These are phyloP conservation scores for Myxozyma neotropica DNA, from an alignment of 805 yeast genomes.

Conservation along the genomic window DNA sequence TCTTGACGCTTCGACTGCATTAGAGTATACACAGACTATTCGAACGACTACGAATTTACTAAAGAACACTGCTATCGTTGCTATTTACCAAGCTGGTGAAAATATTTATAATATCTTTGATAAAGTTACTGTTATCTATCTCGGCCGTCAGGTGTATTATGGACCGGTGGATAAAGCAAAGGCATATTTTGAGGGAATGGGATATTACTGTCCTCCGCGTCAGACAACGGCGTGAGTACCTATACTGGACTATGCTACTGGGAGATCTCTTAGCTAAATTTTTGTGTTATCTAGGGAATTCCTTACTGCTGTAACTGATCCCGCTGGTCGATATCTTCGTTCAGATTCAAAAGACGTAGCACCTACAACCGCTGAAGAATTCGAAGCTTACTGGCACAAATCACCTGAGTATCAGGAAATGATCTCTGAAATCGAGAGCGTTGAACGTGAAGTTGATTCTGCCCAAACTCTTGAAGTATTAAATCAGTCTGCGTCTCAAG, in stretches of 20 bases:
- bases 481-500: slow-evolving; percentile 45
- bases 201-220: slow-evolving; percentile 58
- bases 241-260: too few relatives aligned
- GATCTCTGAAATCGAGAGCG: slow-evolving; percentile 50
- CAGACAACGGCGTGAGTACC: slow-evolving; percentile 52
- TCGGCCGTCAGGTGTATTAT: slow-evolving; percentile 58
- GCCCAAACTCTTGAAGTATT: slow-evolving; percentile 45
- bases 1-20: slow-evolving; percentile 69
- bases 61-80: slow-evolving; percentile 57
- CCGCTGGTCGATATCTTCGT: slow-evolving; percentile 56
- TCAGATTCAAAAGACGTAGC: slow-evolving; percentile 55
- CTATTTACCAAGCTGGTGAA: slow-evolving; percentile 62
- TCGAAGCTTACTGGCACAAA: slow-evolving; percentile 58
- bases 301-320: slow-evolving; percentile 51
- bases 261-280: too few relatives aligned
- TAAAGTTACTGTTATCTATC: slow-evolving; percentile 56
- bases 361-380: slow-evolving; percentile 65
- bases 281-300: slow-evolving; percentile 15
- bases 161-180: slow-evolving; percentile 53
- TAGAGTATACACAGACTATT: slow-evolving; percentile 61
- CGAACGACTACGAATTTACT: slow-evolving; percentile 55
- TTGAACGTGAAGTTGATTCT: slow-evolving; percentile 41
- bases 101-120: slow-evolving; percentile 57
- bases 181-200: slow-evolving; percentile 55
- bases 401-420: slow-evolving; percentile 52